Conservation (phyloP, 306 rosid species). For the Arachis stenosperma region DNA sequence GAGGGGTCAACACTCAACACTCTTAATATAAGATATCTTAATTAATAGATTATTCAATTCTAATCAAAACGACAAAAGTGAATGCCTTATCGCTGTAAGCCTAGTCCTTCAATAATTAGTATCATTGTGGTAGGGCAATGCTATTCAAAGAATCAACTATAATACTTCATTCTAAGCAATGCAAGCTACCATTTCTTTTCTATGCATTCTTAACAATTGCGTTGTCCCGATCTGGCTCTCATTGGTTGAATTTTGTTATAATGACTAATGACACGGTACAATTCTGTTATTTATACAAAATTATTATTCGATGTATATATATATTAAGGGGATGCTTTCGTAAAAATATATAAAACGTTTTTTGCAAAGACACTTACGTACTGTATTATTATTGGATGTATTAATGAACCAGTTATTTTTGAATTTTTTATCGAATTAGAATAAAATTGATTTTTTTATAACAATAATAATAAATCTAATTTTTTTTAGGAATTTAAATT, state of each 20-base stretch:
- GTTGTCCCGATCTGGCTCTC: not conserved
- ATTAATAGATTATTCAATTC: not conserved
- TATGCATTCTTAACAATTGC: not conserved
- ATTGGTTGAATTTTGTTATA: not conserved
- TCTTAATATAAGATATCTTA: conserved; percentile 24
- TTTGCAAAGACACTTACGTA: no score
- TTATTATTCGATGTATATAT: no score
- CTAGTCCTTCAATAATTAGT: not conserved
- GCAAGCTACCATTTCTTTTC: conserved; percentile 3
- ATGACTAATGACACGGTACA: no score
- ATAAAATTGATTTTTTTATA: no score
- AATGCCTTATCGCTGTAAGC: not conserved
- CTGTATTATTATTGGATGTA: no score
- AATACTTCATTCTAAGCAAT: not conserved
- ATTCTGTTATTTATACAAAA: no score
- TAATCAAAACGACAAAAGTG: not conserved
- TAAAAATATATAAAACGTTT: no score
- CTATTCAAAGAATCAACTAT: not conserved
- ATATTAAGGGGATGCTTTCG: no score
- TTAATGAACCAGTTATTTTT: no score
- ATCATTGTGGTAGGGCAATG: conserved; percentile 10
- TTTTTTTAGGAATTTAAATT: no score
- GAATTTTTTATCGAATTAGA: no score
- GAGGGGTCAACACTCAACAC: conserved; percentile 23
- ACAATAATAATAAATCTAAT: no score